A percentile compares a stretch with the other conserved stretches of the same genome.
Conservation (phyloP, 192 early-diverging fungal genomes). For the Coemansia sp. region DNA sequence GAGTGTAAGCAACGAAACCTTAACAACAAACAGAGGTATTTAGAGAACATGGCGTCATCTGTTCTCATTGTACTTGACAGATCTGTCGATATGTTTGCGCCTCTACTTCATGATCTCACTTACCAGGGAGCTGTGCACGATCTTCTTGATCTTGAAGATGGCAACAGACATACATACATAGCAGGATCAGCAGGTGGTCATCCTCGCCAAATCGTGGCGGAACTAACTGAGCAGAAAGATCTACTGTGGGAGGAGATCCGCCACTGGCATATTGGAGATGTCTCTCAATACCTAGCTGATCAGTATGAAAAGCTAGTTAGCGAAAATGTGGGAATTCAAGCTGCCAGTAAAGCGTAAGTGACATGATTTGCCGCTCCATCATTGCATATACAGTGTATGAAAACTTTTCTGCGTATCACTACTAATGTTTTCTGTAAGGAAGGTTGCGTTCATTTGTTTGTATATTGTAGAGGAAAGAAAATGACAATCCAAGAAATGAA, state of each 20-base stretch:
- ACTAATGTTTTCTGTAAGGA: neutral
- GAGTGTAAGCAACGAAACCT: constrained; percentile 50
- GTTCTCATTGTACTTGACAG: constrained; percentile 88
- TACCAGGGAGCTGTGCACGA: constrained; percentile 98
- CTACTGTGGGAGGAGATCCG: constrained; percentile 49
- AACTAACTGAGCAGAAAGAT: constrained; percentile 45
- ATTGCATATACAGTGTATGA: neutral
- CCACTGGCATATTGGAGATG: constrained; percentile 52
- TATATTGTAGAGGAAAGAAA: constrained; percentile 25
- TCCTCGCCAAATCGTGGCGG: constrained; percentile 18
- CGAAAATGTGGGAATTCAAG: constrained; percentile 30
- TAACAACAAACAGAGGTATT: neutral
- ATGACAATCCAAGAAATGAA: constrained; percentile 41
- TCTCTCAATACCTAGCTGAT: constrained; percentile 30
- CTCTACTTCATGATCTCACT: constrained; percentile 94
- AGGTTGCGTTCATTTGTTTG: neutral
- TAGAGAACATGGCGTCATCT: constrained; percentile 55
- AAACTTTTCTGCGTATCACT: neutral
- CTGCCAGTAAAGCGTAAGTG: constrained; percentile 29
- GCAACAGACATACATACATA: constrained; percentile 31
- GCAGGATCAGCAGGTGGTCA: constrained; percentile 10
- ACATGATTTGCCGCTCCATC: neutral
- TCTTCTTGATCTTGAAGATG: constrained; percentile 58
- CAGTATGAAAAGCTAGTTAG: constrained; percentile 31
- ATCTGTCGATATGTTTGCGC: constrained; percentile 83